phyloP scores from a whole-genome alignment of 176 grass and related monocot species.

The Echinochloa phyllopogon region DNA sequence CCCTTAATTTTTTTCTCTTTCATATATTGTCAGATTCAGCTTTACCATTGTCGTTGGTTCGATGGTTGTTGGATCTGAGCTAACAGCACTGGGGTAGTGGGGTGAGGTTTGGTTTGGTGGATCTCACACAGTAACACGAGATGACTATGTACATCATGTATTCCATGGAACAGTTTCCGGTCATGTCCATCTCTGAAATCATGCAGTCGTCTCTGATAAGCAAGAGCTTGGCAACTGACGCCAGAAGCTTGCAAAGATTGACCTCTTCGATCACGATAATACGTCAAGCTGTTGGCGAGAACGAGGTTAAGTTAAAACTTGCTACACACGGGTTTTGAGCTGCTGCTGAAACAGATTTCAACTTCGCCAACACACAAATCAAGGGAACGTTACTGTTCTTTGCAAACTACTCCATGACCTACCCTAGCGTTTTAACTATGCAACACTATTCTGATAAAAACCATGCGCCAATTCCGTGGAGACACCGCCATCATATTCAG shows the following conservation, averaged over 20 bases:
- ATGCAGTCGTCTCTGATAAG: not conserved
- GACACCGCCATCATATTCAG: not conserved
- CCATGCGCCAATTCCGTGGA: not conserved
- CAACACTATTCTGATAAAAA: not conserved
- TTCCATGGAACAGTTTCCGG: not conserved
- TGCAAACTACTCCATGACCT: slow-evolving; percentile 17
- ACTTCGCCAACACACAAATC: not conserved
- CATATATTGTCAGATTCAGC: not conserved
- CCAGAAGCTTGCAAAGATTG: not conserved
- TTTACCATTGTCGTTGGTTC: slow-evolving; percentile 22
- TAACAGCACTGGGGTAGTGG: slow-evolving; percentile 13
- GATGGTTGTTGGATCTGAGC: slow-evolving; percentile 56
- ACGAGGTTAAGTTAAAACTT: slow-evolving; percentile 32
- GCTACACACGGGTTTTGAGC: slow-evolving; percentile 22
- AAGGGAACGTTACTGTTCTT: slow-evolving; percentile 23
- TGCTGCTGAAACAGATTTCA: slow-evolving; percentile 9
- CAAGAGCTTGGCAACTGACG: not conserved
- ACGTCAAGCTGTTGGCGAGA: slow-evolving; percentile 27
- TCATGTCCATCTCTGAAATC: slow-evolving; percentile 17
- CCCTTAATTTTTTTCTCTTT: not conserved
- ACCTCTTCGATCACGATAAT: not conserved
- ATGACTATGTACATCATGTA: too few relatives aligned
- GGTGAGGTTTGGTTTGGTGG: slow-evolving; percentile 21
- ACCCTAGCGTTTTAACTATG: not conserved
- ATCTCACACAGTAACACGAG: not conserved